A percentile compares a stretch with the other conserved stretches of the same genome.
Conservation (phyloP, 2,329 filamentous ascomycete genomes). For the Aspergillus awamori region DNA sequence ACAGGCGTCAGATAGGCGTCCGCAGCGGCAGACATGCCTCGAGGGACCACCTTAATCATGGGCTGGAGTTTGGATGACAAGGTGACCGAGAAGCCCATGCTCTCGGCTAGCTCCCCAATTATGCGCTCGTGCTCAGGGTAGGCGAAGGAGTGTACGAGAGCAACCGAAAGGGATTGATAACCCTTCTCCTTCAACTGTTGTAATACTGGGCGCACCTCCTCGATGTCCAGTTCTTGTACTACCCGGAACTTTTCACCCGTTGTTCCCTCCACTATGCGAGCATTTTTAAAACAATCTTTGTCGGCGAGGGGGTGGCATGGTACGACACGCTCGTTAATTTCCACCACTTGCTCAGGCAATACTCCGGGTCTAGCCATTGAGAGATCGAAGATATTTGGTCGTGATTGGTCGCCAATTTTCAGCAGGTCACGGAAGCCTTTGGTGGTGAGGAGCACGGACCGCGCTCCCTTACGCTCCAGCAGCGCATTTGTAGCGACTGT, state of each 20-base stretch:
- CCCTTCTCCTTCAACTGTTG: slow-evolving; percentile 69
- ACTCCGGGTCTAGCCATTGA: slow-evolving; percentile 84
- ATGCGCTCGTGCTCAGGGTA: slow-evolving; percentile 81
- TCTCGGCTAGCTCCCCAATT: slow-evolving; percentile 74
- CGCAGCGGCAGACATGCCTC: slow-evolving; percentile 75
- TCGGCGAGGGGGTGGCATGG: slow-evolving; percentile 65
- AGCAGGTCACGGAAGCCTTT: slow-evolving; percentile 85
- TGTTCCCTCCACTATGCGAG: slow-evolving; percentile 61
- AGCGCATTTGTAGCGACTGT: slow-evolving; percentile 91
- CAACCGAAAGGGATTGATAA: slow-evolving; percentile 80
- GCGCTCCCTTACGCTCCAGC: slow-evolving; percentile 85
- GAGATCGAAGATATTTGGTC: slow-evolving; percentile 88
- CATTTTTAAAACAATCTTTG: slow-evolving; percentile 72
- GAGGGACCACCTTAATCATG: slow-evolving; percentile 82
- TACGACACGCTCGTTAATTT: slow-evolving; percentile 85
- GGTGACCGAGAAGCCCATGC: slow-evolving; percentile 80
- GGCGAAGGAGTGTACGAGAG: slow-evolving; percentile 86
- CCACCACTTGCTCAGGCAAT: slow-evolving; percentile 78
- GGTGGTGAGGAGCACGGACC: slow-evolving; percentile 83
- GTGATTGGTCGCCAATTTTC: slow-evolving; percentile 85
- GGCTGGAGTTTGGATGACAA: slow-evolving; percentile 78
- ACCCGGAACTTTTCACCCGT: slow-evolving; percentile 68
- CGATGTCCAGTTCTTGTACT: slow-evolving; percentile 60
- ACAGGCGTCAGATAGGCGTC: slow-evolving; percentile 80
- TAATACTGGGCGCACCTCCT: slow-evolving; percentile 60